Conservation (phyloP, 2,329 filamentous ascomycete species). For the Iodosphaeria phyllophila region DNA sequence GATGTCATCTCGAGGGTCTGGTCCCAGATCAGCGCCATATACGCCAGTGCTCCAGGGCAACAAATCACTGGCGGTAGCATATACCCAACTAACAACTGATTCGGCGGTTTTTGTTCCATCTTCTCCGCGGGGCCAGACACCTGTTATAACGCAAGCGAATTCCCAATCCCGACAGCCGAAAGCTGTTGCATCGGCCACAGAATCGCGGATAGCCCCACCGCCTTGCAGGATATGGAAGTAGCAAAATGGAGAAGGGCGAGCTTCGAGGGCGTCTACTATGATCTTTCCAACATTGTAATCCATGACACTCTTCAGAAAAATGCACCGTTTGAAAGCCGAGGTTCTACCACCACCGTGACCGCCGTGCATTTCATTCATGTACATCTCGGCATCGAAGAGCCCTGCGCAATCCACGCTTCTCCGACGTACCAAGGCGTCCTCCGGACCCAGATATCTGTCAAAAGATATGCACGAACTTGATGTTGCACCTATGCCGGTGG, state of each 20-base stretch:
- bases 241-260: slow-evolving; percentile 31
- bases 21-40: slow-evolving; percentile 44
- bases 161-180: slow-evolving; percentile 47
- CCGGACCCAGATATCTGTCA: slow-evolving; percentile 2
- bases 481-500: no score
- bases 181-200: slow-evolving; percentile 26
- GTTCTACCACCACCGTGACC: slow-evolving; percentile 39
- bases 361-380: slow-evolving; percentile 39
- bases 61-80: slow-evolving; percentile 25
- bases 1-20: slow-evolving; percentile 34
- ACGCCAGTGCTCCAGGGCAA: slow-evolving; percentile 29
- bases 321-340: slow-evolving; percentile 43
- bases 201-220: slow-evolving; percentile 28
- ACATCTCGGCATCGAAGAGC: slow-evolving; percentile 41
- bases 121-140: slow-evolving; percentile 36
- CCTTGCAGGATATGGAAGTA: slow-evolving; percentile 46
- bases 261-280: slow-evolving; percentile 25
- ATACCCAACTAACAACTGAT: slow-evolving; percentile 33
- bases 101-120: slow-evolving; percentile 22
- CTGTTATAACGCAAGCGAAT: slow-evolving; percentile 44
- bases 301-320: slow-evolving; percentile 35
- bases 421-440: slow-evolving; percentile 13
- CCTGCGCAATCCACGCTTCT: slow-evolving; percentile 25
- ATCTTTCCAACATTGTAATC: slow-evolving; percentile 11
- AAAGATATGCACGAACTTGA: no score